Evolutionary conservation across 2,329 filamentous ascomycete species (phyloP), one percentile per base, ranked within the genome.

Genomic region (Fusarium guadeloupense): DNA sequence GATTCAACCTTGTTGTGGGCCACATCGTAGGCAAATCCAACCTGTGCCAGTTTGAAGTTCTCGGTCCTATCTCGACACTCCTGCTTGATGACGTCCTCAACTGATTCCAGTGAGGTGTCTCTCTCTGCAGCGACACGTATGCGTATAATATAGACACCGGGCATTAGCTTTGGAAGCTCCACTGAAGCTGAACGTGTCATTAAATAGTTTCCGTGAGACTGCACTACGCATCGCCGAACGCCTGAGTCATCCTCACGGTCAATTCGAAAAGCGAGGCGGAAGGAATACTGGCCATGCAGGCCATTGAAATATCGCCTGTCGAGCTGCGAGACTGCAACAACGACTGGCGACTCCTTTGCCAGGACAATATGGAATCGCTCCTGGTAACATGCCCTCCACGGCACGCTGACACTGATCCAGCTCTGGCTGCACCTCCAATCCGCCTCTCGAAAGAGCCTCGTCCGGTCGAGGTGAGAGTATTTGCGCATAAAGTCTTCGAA

Each of bases 381-480:
- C 9, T 20, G 21, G 16, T 45, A 25, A n/a, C 42, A n/a, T 45
- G 31, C 42, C 20, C 20, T 45, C 42, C 31, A 45, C 12, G 31
- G 42, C 42, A 45, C 42, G 16, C 35, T 26, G 20, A 45, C 20
- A 12, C 30, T 45, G 31, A 45, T 26, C 42, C 42, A 45, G 20
- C 42, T 45, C 42, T 45, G 42, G 42, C 1, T 45, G 30, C 42
- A 45, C 42, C 42, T 12, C 42, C 31, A 45, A 7, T 34, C 42
- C 12, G 10, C 10, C 2, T 45, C 42, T 19, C 31, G 42, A 17
- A 45, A 45, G 42, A 45, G 42, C 33, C 13, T 47, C 9, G 44
- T 49, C 12, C 42, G 42, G 6, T 44, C 42, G 1, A 44, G 42
- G n/a, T 44, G 42, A 12, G 12, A 28, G 26, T 28, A 9, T 7